Conservation (phyloP, 441 rosid species). For the Populus hybrid region DNA sequence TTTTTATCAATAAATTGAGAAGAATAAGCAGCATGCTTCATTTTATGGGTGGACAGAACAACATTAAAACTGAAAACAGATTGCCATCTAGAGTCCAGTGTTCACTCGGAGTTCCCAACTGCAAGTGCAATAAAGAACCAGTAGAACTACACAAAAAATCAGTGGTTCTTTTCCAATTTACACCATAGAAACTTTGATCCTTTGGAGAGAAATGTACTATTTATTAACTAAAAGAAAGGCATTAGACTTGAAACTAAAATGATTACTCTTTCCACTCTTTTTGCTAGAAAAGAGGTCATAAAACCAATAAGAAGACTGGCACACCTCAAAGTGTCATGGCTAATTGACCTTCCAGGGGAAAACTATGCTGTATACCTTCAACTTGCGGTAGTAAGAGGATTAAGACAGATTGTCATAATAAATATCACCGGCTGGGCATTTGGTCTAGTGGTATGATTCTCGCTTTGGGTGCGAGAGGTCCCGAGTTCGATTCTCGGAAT, state of each 20-base stretch:
- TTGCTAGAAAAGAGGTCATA: neutral
- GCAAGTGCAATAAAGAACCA: too few species aligned
- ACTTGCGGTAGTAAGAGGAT: neutral
- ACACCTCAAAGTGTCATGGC: neutral
- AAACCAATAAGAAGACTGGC: neutral
- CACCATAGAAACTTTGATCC: neutral
- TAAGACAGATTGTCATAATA: neutral
- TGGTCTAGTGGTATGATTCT: conserved; percentile 62
- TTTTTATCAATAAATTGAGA: too few species aligned
- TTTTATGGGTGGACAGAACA: too few species aligned
- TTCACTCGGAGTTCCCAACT: neutral
- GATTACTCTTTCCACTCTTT: neutral
- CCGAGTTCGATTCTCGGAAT: conserved; percentile 42
- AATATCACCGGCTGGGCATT: conserved; percentile 22
- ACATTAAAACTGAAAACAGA: too few species aligned
- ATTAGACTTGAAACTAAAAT: neutral
- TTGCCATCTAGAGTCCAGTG: too few species aligned
- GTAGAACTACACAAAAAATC: too few species aligned
- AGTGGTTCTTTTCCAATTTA: neutral
- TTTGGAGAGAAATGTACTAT: neutral
- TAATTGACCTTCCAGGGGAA: neutral
- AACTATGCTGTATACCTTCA: neutral
- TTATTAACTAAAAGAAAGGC: too few species aligned
- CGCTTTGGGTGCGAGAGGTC: conserved; percentile 57
- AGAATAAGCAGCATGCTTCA: too few species aligned